Percentiles rank a stretch among this genome's conserved stretches.
Evolutionary conservation across 169 alveolate species (phyloP).

Genomic region (Plasmodium coatneyi): DNA sequence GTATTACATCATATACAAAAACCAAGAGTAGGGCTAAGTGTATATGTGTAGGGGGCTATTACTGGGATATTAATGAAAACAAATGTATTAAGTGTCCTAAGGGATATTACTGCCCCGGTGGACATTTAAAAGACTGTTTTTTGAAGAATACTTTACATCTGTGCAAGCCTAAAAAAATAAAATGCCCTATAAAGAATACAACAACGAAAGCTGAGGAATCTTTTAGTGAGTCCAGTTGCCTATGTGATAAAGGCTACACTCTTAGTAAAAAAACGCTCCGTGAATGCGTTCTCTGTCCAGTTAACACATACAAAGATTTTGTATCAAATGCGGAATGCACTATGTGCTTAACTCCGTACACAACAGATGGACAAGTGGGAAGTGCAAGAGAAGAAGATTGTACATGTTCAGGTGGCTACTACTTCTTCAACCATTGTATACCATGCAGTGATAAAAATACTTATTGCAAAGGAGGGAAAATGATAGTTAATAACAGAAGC

Average conservation of each 20-base stretch:
- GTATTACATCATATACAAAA: constrained; percentile 74
- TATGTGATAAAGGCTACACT: constrained; percentile 77
- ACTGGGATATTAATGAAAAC: constrained; percentile 35
- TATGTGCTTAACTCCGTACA: constrained; percentile 77
- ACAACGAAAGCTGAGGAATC: constrained; percentile 72
- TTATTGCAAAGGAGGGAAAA: constrained; percentile 89
- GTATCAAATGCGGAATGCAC: constrained; percentile 80
- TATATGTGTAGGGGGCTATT: constrained; percentile 53
- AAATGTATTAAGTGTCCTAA: constrained; percentile 79
- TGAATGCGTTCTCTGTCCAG: constrained; percentile 78
- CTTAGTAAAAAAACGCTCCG: constrained; percentile 32
- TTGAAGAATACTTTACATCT: constrained; percentile 7
- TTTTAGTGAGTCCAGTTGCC: constrained; percentile 72
- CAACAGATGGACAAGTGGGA: constrained; percentile 76
- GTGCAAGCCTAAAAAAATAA: constrained; percentile 71
- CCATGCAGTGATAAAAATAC: constrained; percentile 81
- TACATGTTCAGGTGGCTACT: constrained; percentile 81
- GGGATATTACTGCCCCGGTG: constrained; percentile 82
- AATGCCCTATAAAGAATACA: constrained; percentile 75
- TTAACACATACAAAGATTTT: constrained; percentile 79
- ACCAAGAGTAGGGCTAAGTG: constrained; percentile 30
- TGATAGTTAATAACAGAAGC: constrained; percentile 54
- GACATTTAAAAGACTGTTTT: constrained; percentile 65
- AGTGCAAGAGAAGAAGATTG: constrained; percentile 80
- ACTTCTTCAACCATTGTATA: constrained; percentile 79